Conservation (phyloP, 495 filamentous ascomycete species). For the Tuber microsphaerosporum region DNA sequence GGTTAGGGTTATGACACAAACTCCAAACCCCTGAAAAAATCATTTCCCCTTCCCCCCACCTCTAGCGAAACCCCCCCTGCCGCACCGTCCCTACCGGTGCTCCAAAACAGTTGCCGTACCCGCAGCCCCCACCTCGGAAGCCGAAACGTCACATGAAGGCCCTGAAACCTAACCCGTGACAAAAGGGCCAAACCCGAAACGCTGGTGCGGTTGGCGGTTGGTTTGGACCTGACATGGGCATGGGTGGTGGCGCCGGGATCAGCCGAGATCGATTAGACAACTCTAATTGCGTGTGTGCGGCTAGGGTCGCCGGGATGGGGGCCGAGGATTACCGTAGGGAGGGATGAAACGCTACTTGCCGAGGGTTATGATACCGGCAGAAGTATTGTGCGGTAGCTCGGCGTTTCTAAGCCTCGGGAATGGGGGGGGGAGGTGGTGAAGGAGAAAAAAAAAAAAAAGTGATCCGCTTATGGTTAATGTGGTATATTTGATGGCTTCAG, state of each 20-base stretch:
- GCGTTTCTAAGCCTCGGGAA: too few species aligned
- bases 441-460: too few species aligned
- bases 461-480: too few species aligned
- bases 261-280: neutral
- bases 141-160: neutral
- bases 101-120: too few species aligned
- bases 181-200: neutral
- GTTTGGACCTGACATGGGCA: neutral
- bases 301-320: too few species aligned
- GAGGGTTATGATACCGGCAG: too few species aligned
- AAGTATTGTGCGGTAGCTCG: too few species aligned
- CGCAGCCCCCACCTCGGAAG: neutral
- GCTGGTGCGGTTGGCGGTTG: neutral
- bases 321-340: neutral
- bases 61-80: too few species aligned
- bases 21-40: neutral
- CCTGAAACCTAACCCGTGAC: neutral
- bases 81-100: too few species aligned
- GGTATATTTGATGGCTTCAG: too few species aligned
- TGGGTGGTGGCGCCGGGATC: neutral
- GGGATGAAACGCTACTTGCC: too few species aligned
- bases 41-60: neutral
- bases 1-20: neutral
- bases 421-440: too few species aligned
- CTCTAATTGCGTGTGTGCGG: neutral